Percentiles rank a stretch among this genome's conserved stretches.
These are phyloP conservation scores for Rhododendron williamsianum DNA, from an alignment of 148 eudicot species.

Conservation along the genomic window DNA sequence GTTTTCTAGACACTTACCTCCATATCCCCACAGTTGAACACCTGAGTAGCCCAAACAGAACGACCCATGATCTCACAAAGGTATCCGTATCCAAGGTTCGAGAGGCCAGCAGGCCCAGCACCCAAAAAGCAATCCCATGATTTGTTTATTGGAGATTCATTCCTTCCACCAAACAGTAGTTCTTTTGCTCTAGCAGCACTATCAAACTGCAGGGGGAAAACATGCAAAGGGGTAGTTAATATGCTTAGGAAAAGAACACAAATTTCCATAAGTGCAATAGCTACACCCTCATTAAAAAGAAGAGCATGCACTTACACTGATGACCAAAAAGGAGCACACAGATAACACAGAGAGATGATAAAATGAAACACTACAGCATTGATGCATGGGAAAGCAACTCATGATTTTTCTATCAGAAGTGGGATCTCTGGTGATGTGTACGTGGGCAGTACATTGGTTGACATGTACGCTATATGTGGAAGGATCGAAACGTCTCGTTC, in stretches of 20 bases:
- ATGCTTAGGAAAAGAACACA: background rate
- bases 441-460: too few species aligned
- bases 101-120: slow-evolving; percentile 84
- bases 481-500: too few species aligned
- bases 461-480: too few species aligned
- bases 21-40: slow-evolving; percentile 98
- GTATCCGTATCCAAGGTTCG: slow-evolving; percentile 91
- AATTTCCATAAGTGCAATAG: slow-evolving; percentile 3
- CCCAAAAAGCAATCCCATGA: slow-evolving; percentile 44
- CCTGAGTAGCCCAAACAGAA: slow-evolving; percentile 91
- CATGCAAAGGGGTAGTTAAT: background rate
- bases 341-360: too few species aligned
- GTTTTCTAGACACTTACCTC: slow-evolving; percentile 47
- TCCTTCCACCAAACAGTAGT: slow-evolving; percentile 48
- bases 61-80: slow-evolving; percentile 98
- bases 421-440: too few species aligned
- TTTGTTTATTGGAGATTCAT: slow-evolving; percentile 19
- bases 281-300: background rate
- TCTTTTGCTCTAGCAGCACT: slow-evolving; percentile 79
- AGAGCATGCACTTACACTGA: background rate
- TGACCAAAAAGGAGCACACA: background rate
- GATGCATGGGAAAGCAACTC: too few species aligned
- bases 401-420: too few species aligned
- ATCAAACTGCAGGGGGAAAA: slow-evolving; percentile 54
- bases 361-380: background rate